Percentiles rank a stretch among this genome's conserved stretches.
phyloP scores from a whole-genome alignment of 1,284 basidiomycete species.

The Apiotrichum mycotoxinovorans region DNA sequence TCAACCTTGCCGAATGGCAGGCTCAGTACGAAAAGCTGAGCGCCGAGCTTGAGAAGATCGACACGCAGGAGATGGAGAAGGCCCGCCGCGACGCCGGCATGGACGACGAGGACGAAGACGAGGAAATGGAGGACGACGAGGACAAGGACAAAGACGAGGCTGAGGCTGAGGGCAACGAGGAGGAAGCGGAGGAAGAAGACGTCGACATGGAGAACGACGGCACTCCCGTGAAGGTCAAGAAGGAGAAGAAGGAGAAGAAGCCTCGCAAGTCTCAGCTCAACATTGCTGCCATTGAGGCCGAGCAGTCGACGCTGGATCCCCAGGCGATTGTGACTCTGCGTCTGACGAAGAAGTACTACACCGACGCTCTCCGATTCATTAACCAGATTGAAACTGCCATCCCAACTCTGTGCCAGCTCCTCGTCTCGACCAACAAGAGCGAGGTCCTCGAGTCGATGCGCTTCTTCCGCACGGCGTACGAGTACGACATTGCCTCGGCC shows the following conservation, averaged over 20 bases:
- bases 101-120: conserved; percentile 56
- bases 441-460: conserved; percentile 95
- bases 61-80: conserved; percentile 56
- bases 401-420: conserved; percentile 68
- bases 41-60: conserved; percentile 59
- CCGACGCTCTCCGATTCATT: conserved; percentile 84
- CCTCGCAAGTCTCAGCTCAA: conserved; percentile 62
- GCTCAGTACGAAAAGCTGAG: conserved; percentile 59
- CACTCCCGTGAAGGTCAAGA: conserved; percentile 39
- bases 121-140: conserved; percentile 50
- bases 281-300: conserved; percentile 59
- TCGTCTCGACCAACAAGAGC: conserved; percentile 86
- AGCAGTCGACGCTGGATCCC: conserved; percentile 65
- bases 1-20: conserved; percentile 73
- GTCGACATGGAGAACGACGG: conserved; percentile 30
- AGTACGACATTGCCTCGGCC: conserved; percentile 75
- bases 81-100: conserved; percentile 45
- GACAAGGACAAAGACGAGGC: conserved; percentile 31
- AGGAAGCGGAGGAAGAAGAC: conserved; percentile 35
- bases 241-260: conserved; percentile 52
- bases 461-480: conserved; percentile 81
- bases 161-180: conserved; percentile 48
- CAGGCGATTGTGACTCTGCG: conserved; percentile 64
- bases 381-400: conserved; percentile 73
- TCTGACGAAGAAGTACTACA: conserved; percentile 81